These are phyloP conservation scores for Rosa lucieae DNA, from an alignment of 306 rosid genomes.

Conservation along the genomic window DNA sequence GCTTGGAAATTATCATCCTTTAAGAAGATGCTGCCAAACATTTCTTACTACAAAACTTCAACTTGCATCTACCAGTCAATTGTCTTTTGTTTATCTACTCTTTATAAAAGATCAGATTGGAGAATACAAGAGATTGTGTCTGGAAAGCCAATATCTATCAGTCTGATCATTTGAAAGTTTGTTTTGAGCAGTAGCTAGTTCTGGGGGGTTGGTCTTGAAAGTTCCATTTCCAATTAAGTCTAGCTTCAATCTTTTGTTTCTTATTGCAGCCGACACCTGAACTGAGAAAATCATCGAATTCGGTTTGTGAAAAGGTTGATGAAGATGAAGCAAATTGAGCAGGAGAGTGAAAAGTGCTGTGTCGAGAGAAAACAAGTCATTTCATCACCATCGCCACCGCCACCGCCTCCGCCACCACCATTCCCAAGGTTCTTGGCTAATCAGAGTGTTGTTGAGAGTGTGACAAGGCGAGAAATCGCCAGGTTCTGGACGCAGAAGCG, in stretches of 20 bases:
- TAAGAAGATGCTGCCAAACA: neutral
- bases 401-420: conserved; percentile 51
- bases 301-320: neutral
- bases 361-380: conserved; percentile 27
- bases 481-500: conserved; percentile 70
- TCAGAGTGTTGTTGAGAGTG: conserved; percentile 39
- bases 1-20: conserved; percentile 3
- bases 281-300: conserved; percentile 4
- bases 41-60: neutral
- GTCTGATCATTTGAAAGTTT: conserved; percentile 37
- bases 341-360: conserved; percentile 8
- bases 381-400: conserved; percentile 12
- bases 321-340: conserved; percentile 31
- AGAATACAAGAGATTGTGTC: neutral
- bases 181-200: conserved; percentile 50
- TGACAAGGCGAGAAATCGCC: conserved; percentile 74
- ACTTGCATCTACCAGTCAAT: conserved; percentile 35
- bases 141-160: neutral
- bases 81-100: neutral
- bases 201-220: conserved; percentile 10
- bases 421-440: conserved; percentile 39
- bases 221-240: neutral
- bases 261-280: conserved; percentile 5
- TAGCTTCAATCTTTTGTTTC: conserved; percentile 3
- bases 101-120: neutral